phyloP scores from a whole-genome alignment of 2,329 filamentous ascomycete genomes.

The Didymella lethalis region DNA sequence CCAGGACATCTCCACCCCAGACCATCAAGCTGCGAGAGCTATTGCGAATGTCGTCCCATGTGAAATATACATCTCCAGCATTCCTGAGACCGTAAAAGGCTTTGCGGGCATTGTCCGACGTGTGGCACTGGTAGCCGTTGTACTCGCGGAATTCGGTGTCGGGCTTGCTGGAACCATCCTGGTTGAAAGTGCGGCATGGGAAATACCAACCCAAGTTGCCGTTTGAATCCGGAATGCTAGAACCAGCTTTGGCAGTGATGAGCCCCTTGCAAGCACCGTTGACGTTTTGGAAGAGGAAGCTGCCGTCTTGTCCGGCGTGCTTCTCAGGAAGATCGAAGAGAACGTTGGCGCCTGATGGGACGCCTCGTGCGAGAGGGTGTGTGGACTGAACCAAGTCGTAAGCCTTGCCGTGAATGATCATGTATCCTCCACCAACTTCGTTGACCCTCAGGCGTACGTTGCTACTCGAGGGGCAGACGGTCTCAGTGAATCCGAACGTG shows the following conservation, averaged over 20 bases:
- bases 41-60: constrained; percentile 94
- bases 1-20: constrained; percentile 92
- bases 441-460: constrained; percentile 78
- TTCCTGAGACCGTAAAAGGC: constrained; percentile 76
- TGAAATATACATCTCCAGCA: constrained; percentile 91
- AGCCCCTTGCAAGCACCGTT: constrained; percentile 95
- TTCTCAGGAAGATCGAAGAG: constrained; percentile 85
- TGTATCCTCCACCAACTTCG: constrained; percentile 79
- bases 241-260: constrained; percentile 74
- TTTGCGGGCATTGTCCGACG: constrained; percentile 70
- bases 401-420: constrained; percentile 95
- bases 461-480: constrained; percentile 79
- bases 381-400: constrained; percentile 81
- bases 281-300: constrained; percentile 97
- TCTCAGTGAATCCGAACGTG: constrained; percentile 93
- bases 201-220: constrained; percentile 93
- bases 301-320: constrained; percentile 88
- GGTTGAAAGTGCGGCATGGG: constrained; percentile 88
- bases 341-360: constrained; percentile 78
- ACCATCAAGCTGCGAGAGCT: constrained; percentile 87
- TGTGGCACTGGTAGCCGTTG: constrained; percentile 88
- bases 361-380: constrained; percentile 82
- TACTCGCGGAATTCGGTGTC: constrained; percentile 81
- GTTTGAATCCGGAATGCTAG: constrained; percentile 76
- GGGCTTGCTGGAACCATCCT: constrained; percentile 83